Conservation (phyloP, 1,284 basidiomycete species). For the Microbotryum violaceum region DNA sequence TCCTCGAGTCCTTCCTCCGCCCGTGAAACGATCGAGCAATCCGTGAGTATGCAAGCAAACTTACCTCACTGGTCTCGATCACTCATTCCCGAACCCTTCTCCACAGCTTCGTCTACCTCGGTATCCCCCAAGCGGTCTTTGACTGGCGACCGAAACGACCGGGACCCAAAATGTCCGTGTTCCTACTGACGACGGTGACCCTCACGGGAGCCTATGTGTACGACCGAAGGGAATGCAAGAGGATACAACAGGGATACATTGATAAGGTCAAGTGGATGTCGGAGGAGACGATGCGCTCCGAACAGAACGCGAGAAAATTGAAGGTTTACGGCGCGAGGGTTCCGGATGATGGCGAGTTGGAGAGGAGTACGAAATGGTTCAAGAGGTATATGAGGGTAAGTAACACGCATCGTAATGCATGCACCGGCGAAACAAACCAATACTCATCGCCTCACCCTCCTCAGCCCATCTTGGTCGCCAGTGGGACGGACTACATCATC, state of each 20-base stretch:
- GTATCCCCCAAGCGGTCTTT: conserved; percentile 30
- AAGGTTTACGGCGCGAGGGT: conserved; percentile 81
- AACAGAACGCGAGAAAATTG: conserved; percentile 70
- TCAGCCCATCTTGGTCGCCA: conserved; percentile 87
- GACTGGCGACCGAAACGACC: conserved; percentile 29
- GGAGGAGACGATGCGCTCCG: conserved; percentile 57
- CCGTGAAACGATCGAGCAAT: conserved; percentile 9
- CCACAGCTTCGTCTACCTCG: conserved; percentile 30
- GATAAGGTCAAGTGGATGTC: conserved; percentile 69
- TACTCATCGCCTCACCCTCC: too few species aligned
- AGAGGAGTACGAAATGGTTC: conserved; percentile 77
- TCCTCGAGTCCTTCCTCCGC: conserved; percentile 3
- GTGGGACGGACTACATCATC: conserved; percentile 85
- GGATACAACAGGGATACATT: conserved; percentile 67
- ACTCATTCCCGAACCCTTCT: too few species aligned
- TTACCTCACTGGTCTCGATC: too few species aligned
- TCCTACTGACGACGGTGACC: conserved; percentile 16
- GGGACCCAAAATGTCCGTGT: conserved; percentile 29
- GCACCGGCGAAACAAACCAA: too few species aligned
- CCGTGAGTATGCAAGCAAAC: conserved; percentile 5
- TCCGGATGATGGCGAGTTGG: conserved; percentile 89
- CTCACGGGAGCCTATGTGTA: conserved; percentile 24
- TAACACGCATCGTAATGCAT: not conserved
- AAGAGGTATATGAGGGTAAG: conserved; percentile 91
- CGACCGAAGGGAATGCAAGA: conserved; percentile 28